Base-by-base conservation (phyloP, 441 rosid genomes). In the Pelargonium australe region DNA sequence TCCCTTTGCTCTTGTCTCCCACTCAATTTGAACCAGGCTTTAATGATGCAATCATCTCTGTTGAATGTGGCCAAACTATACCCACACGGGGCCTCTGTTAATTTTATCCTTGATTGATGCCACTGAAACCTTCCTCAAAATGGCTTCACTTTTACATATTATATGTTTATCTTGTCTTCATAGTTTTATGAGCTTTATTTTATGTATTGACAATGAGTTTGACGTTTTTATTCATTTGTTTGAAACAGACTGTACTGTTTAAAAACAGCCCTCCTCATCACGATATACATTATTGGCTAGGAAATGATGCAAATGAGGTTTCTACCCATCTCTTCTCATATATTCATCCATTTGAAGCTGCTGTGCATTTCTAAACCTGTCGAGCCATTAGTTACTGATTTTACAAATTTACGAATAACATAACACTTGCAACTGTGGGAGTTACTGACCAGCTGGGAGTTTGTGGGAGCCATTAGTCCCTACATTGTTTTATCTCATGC, bases 241-340 rank as follows among this genome's bases (percentile, higher is more conserved):
- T 53, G 75, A 23, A 58, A 72, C 85, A 92, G 97, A 89, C 94
- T 40, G 66, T 76, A 80, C 53, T 82, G 76, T 78, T 74, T 13
- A 88, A 83, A 84, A 76, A 72, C 16, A 87, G 88, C 19, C 68
- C 84, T 73, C 80, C 84, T 41, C 85, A 77, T 71, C 84, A 85
- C 69, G 90, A 87, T 58, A 83, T 92, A 68, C 97, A 92, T 78
- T 92, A 89, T 67, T 92, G 97, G 97, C 68, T 86, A 9, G 97
- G 97, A 77, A 85, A 75, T 67, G 83, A 86, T 67, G 87, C 90
- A 53, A 84, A 76, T 45, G 71, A 89, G 94, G 96, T 89, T 16
- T 44, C 68, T 13, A 12, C 49, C 11, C 25, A 62, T 34, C 3
- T 55, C 55, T 60, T 70, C 47, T 63, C 63, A 20, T 58, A 2